A percentile compares a stretch with the other conserved stretches of the same genome.
Evolutionary conservation across 2,329 filamentous ascomycete genomes (phyloP).

Genomic region (Leptographium flavum): DNA sequence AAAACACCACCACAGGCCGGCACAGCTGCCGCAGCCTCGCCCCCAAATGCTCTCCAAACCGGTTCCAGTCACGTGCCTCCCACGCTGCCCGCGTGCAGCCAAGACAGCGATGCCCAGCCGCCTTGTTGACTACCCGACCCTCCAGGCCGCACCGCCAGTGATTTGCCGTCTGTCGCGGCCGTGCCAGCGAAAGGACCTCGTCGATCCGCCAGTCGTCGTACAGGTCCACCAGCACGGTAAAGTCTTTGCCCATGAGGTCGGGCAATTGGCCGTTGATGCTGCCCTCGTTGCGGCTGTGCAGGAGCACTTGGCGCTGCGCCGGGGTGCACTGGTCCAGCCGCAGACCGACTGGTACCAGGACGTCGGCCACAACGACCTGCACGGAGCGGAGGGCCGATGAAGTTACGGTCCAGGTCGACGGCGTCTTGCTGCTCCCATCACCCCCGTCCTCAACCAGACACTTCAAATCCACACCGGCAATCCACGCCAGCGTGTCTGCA

Average conservation of each 20-base stretch:
- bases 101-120: constrained; percentile 8
- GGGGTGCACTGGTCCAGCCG: not conserved
- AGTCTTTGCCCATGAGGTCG: constrained; percentile 6
- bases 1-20: constrained; percentile 8
- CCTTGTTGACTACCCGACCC: constrained; percentile 5
- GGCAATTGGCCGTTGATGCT: not conserved
- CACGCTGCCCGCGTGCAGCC: constrained; percentile 6
- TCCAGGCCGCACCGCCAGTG: not conserved
- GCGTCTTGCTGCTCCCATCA: not conserved
- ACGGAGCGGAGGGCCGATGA: not conserved
- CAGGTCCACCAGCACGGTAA: constrained; percentile 8
- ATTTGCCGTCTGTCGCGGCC: not conserved
- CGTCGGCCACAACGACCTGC: constrained; percentile 8
- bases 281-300: not conserved
- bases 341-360: constrained; percentile 5
- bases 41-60: constrained; percentile 5
- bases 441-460: not conserved
- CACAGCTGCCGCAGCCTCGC: constrained; percentile 3
- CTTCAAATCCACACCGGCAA: constrained; percentile 4
- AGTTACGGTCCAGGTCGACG: not conserved
- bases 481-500: constrained; percentile 8
- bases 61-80: constrained; percentile 3
- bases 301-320: not conserved
- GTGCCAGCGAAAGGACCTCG: constrained; percentile 9
- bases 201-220: constrained; percentile 11